phyloP scores from a whole-genome alignment of 108 stramenopile species.

The Nitzschia sp. region DNA sequence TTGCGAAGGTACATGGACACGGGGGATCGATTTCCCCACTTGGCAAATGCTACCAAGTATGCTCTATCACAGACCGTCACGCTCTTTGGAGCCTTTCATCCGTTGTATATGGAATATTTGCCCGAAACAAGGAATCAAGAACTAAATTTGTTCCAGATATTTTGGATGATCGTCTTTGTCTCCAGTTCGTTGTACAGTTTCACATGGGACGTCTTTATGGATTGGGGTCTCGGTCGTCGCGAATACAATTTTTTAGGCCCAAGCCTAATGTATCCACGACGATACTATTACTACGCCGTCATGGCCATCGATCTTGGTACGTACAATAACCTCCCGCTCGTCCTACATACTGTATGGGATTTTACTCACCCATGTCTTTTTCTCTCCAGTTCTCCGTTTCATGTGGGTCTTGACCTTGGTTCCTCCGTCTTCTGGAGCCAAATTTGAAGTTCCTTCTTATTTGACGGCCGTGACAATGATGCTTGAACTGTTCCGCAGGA shows the following conservation, averaged over 20 bases:
- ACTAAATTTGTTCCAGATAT: constrained; percentile 59
- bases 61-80: constrained; percentile 90
- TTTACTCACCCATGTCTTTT: no score
- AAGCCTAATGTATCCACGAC: constrained; percentile 81
- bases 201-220: constrained; percentile 93
- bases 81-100: constrained; percentile 90
- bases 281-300: constrained; percentile 64
- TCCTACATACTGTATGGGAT: no score
- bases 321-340: no score
- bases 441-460: constrained; percentile 82
- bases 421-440: constrained; percentile 77
- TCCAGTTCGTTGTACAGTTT: constrained; percentile 82
- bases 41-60: constrained; percentile 91
- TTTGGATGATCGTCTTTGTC: constrained; percentile 84
- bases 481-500: constrained; percentile 83
- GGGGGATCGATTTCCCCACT: constrained; percentile 79
- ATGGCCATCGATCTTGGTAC: constrained; percentile 53
- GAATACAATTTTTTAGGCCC: constrained; percentile 78
- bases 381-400: constrained; percentile 77
- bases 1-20: constrained; percentile 84
- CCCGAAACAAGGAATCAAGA: constrained; percentile 13
- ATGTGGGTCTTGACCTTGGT: constrained; percentile 89
- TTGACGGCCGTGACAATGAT: constrained; percentile 76
- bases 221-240: constrained; percentile 83
- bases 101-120: constrained; percentile 62